Evolutionary conservation across 768 basidiomycete species (phyloP).

Genomic region (Sistotremastrum suecicum): DNA sequence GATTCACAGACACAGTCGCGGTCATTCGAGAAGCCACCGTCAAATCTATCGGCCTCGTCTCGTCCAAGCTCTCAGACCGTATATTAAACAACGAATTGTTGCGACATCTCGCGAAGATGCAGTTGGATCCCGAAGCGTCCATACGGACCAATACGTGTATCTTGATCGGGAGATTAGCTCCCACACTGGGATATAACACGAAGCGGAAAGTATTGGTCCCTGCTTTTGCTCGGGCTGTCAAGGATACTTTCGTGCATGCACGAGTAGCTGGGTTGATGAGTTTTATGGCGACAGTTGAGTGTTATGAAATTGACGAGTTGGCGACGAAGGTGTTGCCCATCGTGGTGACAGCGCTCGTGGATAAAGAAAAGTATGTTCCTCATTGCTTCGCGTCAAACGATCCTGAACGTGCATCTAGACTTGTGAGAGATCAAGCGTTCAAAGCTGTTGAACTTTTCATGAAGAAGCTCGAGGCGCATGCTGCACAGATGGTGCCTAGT

Average conservation of each 20-base stretch:
- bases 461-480: conserved; percentile 68
- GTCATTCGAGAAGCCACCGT: conserved; percentile 91
- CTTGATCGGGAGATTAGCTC: conserved; percentile 81
- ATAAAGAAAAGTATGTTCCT: conserved; percentile 75
- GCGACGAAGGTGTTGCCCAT: conserved; percentile 83
- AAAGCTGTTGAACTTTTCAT: conserved; percentile 83
- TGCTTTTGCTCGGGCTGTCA: conserved; percentile 79
- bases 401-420: conserved; percentile 26
- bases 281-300: conserved; percentile 86
- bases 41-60: conserved; percentile 69
- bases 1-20: conserved; percentile 89
- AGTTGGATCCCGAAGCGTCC: conserved; percentile 84
- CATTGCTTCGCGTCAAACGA: neutral
- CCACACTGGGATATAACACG: conserved; percentile 72
- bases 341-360: conserved; percentile 66
- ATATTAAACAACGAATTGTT: conserved; percentile 94
- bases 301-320: conserved; percentile 77
- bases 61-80: conserved; percentile 77
- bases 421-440: conserved; percentile 93
- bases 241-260: conserved; percentile 86
- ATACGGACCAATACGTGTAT: conserved; percentile 98
- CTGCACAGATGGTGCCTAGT: conserved; percentile 60
- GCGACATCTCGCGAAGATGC: conserved; percentile 82
- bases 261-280: conserved; percentile 92
- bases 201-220: conserved; percentile 95